phyloP scores from a whole-genome alignment of 495 filamentous ascomycete species.

The Neurospora africana region DNA sequence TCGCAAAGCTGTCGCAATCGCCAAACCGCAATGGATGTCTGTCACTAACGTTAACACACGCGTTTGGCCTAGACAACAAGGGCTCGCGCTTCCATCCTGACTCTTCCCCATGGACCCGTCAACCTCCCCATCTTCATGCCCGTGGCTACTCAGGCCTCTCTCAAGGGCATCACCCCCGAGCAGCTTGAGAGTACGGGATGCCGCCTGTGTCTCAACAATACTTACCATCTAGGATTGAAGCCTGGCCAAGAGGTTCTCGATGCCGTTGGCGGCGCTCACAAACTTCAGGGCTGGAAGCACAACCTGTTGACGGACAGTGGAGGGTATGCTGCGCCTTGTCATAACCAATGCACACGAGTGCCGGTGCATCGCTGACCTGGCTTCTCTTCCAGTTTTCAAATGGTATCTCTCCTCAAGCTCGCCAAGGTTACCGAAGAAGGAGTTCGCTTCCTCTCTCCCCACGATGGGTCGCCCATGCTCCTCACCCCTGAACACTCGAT shows the following conservation, averaged over 20 bases:
- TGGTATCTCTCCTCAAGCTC: constrained; percentile 92
- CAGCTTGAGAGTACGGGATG: constrained; percentile 84
- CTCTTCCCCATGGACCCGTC: constrained; percentile 84
- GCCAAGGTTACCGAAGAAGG: constrained; percentile 92
- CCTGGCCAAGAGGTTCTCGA: constrained; percentile 84
- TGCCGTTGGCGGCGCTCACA: constrained; percentile 82
- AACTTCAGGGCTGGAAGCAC: constrained; percentile 85
- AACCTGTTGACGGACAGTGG: constrained; percentile 97
- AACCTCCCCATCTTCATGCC: constrained; percentile 94
- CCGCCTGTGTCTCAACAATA: constrained; percentile 89
- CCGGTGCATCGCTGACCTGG: neutral
- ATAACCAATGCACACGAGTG: neutral
- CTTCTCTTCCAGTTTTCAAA: constrained; percentile 67
- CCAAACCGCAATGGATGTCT: neutral
- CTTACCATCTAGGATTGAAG: constrained; percentile 91
- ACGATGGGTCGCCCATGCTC: constrained; percentile 94
- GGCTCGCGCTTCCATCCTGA: constrained; percentile 82
- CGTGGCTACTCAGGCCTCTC: constrained; percentile 90
- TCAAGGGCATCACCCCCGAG: constrained; percentile 89
- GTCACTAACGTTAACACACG: neutral
- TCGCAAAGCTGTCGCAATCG: neutral
- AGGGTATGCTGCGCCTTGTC: constrained; percentile 55
- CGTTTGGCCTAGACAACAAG: constrained; percentile 65
- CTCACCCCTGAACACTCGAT: constrained; percentile 97
- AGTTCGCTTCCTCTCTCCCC: constrained; percentile 86